Conservation (phyloP, 2,329 filamentous ascomycete genomes). For the Fusarium virguliforme region DNA sequence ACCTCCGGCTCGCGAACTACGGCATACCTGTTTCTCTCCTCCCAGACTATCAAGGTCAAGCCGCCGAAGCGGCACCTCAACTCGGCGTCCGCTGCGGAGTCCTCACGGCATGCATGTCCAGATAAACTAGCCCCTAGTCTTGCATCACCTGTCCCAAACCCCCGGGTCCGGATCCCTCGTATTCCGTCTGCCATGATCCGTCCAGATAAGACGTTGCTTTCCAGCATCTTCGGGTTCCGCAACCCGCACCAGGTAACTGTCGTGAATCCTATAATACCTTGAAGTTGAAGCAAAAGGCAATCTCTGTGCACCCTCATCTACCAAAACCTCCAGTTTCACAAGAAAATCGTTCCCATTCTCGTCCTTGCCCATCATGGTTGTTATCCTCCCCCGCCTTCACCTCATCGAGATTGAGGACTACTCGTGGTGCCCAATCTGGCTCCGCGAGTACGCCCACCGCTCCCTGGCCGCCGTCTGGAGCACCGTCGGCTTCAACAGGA, state of each 20-base stretch:
- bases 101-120: not conserved
- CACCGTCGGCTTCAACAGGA: constrained; percentile 44
- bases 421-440: constrained; percentile 45
- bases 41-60: too few relatives aligned
- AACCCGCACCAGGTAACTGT: constrained; percentile 10
- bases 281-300: not conserved
- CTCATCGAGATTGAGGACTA: constrained; percentile 48
- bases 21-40: not conserved
- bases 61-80: not conserved
- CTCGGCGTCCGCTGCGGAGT: constrained; percentile 10
- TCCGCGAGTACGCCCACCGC: constrained; percentile 46
- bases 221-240: constrained; percentile 23
- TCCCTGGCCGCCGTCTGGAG: constrained; percentile 43
- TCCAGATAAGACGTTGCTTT: not conserved
- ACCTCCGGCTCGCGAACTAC: too few relatives aligned
- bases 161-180: not conserved
- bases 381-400: constrained; percentile 44
- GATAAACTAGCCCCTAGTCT: not conserved
- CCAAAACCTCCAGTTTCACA: not conserved
- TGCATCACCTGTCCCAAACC: constrained; percentile 1
- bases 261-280: constrained; percentile 17
- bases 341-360: constrained; percentile 2
- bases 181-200: not conserved
- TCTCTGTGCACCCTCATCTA: not conserved
- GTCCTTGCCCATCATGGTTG: constrained; percentile 25